phyloP scores from a whole-genome alignment of 2,329 filamentous ascomycete genomes.

The Scedosporium apiospermum region DNA sequence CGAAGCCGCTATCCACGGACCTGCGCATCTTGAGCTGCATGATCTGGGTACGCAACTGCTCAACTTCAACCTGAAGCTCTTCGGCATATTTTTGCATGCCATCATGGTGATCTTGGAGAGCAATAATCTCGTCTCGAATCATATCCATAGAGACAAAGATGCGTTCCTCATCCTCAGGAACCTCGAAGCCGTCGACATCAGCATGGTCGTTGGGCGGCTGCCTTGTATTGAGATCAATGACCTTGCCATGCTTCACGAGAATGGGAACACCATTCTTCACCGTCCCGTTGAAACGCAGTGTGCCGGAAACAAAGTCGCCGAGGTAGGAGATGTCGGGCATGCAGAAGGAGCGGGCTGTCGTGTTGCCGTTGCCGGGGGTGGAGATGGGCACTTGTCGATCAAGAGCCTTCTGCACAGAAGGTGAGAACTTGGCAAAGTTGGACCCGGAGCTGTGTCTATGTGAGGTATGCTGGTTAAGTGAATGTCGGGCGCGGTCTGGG shows the following conservation, averaged over 20 bases:
- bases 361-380: conserved; percentile 24
- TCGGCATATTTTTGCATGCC: conserved; percentile 45
- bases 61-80: conserved; percentile 41
- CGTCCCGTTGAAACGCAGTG: conserved; percentile 39
- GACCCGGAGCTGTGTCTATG: background rate
- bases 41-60: conserved; percentile 38
- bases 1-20: conserved; percentile 27
- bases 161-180: conserved; percentile 45
- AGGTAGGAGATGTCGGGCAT: conserved; percentile 44
- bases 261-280: conserved; percentile 45
- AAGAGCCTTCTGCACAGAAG: background rate
- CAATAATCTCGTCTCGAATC: conserved; percentile 47
- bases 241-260: conserved; percentile 44
- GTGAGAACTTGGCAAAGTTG: background rate
- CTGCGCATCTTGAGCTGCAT: conserved; percentile 32
- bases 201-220: conserved; percentile 30
- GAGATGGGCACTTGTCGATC: conserved; percentile 12
- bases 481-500: background rate
- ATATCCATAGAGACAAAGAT: conserved; percentile 54
- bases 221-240: conserved; percentile 31
- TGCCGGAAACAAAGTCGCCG: conserved; percentile 48
- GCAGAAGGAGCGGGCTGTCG: conserved; percentile 42
- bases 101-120: conserved; percentile 46
- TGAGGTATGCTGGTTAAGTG: background rate
- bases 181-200: conserved; percentile 38